These are phyloP conservation scores for Spencermartinsiella ligniputridi DNA, from an alignment of 1,139 yeast species.

Conservation along the genomic window DNA sequence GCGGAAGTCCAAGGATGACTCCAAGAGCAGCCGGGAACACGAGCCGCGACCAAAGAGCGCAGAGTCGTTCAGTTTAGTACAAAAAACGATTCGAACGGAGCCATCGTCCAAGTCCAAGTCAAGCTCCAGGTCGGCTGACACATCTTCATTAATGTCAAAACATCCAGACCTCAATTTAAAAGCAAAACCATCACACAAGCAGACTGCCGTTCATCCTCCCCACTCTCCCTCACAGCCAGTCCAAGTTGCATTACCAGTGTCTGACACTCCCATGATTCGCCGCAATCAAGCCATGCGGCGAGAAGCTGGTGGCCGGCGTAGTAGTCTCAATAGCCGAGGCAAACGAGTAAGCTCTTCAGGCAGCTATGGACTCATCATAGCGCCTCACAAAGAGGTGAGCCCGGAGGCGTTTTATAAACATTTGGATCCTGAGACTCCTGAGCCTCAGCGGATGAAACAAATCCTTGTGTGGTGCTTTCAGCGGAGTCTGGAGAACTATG, in stretches of 20 bases:
- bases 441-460: constrained; percentile 70
- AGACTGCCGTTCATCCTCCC: no score
- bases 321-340: constrained; percentile 47
- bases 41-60: no score
- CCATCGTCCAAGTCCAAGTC: no score
- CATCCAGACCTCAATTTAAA: no score
- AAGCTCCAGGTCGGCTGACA: no score
- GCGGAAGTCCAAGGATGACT: constrained; percentile 6
- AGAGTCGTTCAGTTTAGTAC: no score
- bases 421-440: constrained; percentile 59
- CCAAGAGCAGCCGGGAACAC: not conserved
- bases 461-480: constrained; percentile 65
- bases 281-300: constrained; percentile 36
- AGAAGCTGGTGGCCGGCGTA: constrained; percentile 26
- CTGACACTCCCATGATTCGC: constrained; percentile 41
- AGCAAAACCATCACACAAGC: no score
- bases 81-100: no score
- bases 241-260: constrained; percentile 1
- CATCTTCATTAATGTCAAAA: no score
- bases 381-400: constrained; percentile 61
- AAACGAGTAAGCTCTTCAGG: constrained; percentile 72
- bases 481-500: constrained; percentile 27
- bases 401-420: constrained; percentile 57
- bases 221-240: no score
- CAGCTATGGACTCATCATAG: constrained; percentile 60